These are phyloP conservation scores for Microsporum audouinii DNA, from an alignment of 2,329 filamentous ascomycete genomes.

Conservation along the genomic window DNA sequence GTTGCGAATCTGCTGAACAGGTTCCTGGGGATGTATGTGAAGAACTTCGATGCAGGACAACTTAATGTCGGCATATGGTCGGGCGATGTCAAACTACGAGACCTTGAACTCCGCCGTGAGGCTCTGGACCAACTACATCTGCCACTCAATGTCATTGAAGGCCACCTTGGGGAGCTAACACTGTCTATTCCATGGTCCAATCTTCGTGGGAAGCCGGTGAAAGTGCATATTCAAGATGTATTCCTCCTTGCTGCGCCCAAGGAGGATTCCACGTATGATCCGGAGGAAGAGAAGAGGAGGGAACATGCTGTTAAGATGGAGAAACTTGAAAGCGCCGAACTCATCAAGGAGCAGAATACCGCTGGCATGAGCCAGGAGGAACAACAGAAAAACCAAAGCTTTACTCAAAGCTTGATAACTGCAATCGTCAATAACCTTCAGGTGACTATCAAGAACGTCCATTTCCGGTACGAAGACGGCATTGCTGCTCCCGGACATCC, in stretches of 20 bases:
- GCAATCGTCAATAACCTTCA: constrained; percentile 98
- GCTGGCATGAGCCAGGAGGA: constrained; percentile 92
- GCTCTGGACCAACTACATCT: constrained; percentile 94
- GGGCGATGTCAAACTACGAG: constrained; percentile 87
- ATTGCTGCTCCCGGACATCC: constrained; percentile 91
- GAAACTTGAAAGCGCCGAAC: constrained; percentile 89
- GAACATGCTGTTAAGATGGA: constrained; percentile 95
- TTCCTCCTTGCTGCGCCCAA: constrained; percentile 90
- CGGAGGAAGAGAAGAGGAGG: constrained; percentile 79
- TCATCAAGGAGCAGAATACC: constrained; percentile 82
- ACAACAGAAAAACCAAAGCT: constrained; percentile 94
- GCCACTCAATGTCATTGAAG: constrained; percentile 91
- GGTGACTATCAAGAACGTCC: constrained; percentile 95
- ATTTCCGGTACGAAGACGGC: constrained; percentile 95
- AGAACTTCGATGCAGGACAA: constrained; percentile 97
- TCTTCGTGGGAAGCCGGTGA: constrained; percentile 82
- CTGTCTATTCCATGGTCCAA: constrained; percentile 97
- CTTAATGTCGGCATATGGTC: constrained; percentile 99
- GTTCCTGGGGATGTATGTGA: constrained; percentile 99
- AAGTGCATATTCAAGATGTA: constrained; percentile 92
- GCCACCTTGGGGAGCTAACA: constrained; percentile 83
- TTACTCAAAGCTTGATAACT: constrained; percentile 85
- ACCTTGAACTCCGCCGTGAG: constrained; percentile 86
- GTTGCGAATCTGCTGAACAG: constrained; percentile 96
- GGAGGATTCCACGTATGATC: constrained; percentile 85